Evolutionary conservation across 352 stramenopile species (phyloP).

Genomic region (Phytopythium ostracodes): DNA sequence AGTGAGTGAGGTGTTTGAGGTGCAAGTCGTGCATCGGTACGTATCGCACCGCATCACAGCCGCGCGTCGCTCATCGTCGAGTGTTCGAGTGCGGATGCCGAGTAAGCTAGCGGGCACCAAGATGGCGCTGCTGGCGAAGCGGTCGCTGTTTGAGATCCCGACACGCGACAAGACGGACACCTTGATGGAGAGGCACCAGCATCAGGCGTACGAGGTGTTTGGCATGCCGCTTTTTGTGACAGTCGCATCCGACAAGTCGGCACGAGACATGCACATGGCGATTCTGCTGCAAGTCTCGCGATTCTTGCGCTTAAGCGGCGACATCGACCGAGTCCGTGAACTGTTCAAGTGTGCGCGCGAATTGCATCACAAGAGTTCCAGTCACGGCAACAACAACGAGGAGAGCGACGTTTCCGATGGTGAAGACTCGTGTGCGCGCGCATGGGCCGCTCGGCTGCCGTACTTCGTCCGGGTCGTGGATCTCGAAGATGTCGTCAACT

Average conservation of each 20-base stretch:
- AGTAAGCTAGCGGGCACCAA: background rate
- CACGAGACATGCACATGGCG: slow-evolving; percentile 56
- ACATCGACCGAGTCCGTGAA: background rate
- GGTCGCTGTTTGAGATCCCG: slow-evolving; percentile 9
- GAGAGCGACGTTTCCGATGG: background rate
- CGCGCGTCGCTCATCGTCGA: slow-evolving; percentile 6
- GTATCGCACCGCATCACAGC: slow-evolving; percentile 6
- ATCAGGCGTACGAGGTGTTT: slow-evolving; percentile 43
- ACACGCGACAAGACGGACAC: slow-evolving; percentile 6
- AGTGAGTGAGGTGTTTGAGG: slow-evolving; percentile 64
- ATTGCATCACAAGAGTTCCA: background rate
- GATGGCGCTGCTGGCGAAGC: slow-evolving; percentile 9
- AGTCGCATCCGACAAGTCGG: slow-evolving; percentile 59
- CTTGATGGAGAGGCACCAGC: background rate
- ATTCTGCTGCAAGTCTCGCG: slow-evolving; percentile 66
- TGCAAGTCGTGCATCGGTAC: slow-evolving; percentile 69
- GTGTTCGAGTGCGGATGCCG: slow-evolving; percentile 4
- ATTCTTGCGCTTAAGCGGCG: slow-evolving; percentile 22
- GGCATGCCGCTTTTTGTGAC: slow-evolving; percentile 73
- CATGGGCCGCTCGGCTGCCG: slow-evolving; percentile 21
- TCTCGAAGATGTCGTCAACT: slow-evolving; percentile 45
- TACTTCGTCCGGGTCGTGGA: slow-evolving; percentile 59
- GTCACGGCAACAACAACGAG: slow-evolving; percentile 1
- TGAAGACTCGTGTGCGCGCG: background rate
- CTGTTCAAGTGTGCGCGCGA: slow-evolving; percentile 7